phyloP scores from a whole-genome alignment of 805 yeast genomes.

The Barnettozyma wickerhamii region DNA sequence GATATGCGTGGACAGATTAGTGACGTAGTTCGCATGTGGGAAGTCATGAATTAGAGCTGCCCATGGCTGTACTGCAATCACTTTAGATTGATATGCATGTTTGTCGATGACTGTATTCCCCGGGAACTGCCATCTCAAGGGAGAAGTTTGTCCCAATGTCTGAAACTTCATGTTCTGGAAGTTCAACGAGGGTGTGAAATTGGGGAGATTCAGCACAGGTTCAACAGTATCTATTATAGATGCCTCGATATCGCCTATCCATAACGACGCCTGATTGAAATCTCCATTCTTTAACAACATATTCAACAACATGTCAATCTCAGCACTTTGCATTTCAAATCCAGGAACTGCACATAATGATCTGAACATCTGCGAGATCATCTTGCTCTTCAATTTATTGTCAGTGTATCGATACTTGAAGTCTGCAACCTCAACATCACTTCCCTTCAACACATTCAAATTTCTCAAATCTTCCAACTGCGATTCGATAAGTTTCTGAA shows the following conservation, averaged over 20 bases:
- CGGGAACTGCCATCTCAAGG: conserved; percentile 14
- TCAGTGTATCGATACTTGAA: neutral
- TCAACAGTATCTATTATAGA: neutral
- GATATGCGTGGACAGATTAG: conserved; percentile 19
- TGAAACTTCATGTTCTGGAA: conserved; percentile 17
- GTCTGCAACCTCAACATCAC: neutral
- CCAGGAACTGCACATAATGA: neutral
- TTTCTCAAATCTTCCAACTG: conserved; percentile 1
- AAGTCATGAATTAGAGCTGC: conserved; percentile 1
- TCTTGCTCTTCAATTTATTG: neutral
- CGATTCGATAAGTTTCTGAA: neutral
- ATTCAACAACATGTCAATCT: conserved; percentile 2
- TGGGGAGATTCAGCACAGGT: neutral
- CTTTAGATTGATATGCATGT: neutral
- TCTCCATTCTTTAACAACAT: conserved; percentile 3
- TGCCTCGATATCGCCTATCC: conserved; percentile 4
- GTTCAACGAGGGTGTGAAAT: conserved; percentile 7
- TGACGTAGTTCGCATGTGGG: conserved; percentile 4
- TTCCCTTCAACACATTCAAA: neutral
- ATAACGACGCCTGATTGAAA: conserved; percentile 7
- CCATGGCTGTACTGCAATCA: conserved; percentile 1
- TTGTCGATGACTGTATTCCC: neutral
- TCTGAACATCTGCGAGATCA: conserved; percentile 2
- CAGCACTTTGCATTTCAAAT: conserved; percentile 4
- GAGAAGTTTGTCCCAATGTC: conserved; percentile 16